These are phyloP conservation scores for Dissoconium aciculare DNA, from an alignment of 2,329 filamentous ascomycete species.

Conservation along the genomic window DNA sequence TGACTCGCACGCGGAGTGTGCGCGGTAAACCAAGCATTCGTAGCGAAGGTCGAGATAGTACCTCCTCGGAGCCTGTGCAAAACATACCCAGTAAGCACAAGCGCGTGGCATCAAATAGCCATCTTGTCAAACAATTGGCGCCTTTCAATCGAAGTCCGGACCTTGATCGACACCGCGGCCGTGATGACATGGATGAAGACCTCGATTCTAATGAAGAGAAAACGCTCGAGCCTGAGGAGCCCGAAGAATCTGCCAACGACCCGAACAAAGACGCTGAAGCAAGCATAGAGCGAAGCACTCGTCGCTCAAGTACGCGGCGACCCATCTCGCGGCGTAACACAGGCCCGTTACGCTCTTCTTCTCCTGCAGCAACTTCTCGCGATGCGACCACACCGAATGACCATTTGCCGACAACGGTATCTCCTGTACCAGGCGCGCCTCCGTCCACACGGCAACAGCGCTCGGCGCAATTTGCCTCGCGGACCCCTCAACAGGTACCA, in stretches of 20 bases:
- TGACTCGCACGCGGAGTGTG: slow-evolving; percentile 30
- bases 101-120: slow-evolving; percentile 20
- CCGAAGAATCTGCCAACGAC: slow-evolving; percentile 3
- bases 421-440: background rate
- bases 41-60: slow-evolving; percentile 20
- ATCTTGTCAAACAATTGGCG: slow-evolving; percentile 26
- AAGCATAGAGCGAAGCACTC: slow-evolving; percentile 6
- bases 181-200: slow-evolving; percentile 23
- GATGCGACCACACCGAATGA: too few species aligned
- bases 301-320: slow-evolving; percentile 9
- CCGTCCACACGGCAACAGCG: background rate
- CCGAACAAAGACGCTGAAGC: slow-evolving; percentile 6
- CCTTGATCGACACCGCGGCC: slow-evolving; percentile 19
- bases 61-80: slow-evolving; percentile 17
- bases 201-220: slow-evolving; percentile 17
- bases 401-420: too few species aligned
- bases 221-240: slow-evolving; percentile 4
- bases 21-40: slow-evolving; percentile 20
- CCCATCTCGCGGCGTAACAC: slow-evolving; percentile 11
- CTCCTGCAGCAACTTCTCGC: slow-evolving; percentile 5
- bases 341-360: slow-evolving; percentile 8
- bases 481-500: slow-evolving; percentile 8
- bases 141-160: slow-evolving; percentile 26
- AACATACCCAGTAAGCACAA: slow-evolving; percentile 15
- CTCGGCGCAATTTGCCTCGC: slow-evolving; percentile 12